Evolutionary conservation across 768 basidiomycete genomes (phyloP).

Genomic region (Rhodocollybia butyracea): DNA sequence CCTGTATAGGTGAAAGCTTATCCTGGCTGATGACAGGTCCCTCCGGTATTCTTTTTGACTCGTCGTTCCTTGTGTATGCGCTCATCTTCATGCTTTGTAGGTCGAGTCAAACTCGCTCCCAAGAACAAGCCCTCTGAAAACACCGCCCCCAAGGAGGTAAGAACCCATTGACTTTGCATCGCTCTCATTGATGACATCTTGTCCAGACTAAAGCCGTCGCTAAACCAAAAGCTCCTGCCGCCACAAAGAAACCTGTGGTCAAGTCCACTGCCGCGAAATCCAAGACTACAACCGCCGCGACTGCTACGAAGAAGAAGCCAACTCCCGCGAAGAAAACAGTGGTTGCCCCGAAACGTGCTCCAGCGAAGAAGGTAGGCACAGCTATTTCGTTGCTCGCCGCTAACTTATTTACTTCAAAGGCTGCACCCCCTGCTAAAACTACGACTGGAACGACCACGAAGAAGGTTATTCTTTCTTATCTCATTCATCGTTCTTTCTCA

Average conservation of each 20-base stretch:
- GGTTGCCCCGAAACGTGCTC: too few species aligned
- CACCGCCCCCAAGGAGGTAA: constrained; percentile 12
- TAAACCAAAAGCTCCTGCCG: constrained; percentile 16
- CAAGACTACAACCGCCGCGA: not conserved
- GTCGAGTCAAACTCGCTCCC: constrained; percentile 64
- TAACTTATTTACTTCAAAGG: not conserved
- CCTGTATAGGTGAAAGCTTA: not conserved
- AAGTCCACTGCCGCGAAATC: constrained; percentile 1
- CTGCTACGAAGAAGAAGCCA: not conserved
- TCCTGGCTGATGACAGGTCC: not conserved
- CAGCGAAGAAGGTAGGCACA: not conserved
- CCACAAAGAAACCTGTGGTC: constrained; percentile 18
- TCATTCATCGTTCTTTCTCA: not conserved
- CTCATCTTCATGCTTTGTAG: constrained; percentile 32
- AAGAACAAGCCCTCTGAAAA: constrained; percentile 24
- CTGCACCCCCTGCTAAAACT: not conserved
- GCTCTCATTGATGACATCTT: constrained; percentile 6
- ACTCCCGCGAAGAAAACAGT: not conserved
- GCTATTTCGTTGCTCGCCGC: too few species aligned
- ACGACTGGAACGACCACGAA: constrained; percentile 11
- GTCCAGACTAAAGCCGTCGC: constrained; percentile 18
- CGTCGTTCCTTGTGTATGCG: not conserved
- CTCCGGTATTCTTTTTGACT: not conserved
- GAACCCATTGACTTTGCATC: constrained; percentile 15
- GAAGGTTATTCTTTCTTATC: not conserved